Percentiles rank a stretch among this genome's conserved stretches.
phyloP scores from a whole-genome alignment of 192 early-diverging fungal genomes.

The Gaertneriomyces semiglobifer region DNA sequence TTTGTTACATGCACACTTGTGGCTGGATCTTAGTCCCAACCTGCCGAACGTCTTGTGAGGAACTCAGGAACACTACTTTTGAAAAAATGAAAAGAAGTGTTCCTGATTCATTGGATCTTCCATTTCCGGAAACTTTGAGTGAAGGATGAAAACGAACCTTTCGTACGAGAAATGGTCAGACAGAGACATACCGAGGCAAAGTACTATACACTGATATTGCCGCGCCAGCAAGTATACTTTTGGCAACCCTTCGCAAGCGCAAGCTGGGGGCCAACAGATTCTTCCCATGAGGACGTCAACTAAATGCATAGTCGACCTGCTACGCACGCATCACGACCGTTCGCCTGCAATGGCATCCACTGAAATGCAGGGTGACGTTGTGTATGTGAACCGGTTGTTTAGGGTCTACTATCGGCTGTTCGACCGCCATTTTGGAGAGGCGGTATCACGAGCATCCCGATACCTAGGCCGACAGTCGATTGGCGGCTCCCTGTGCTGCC shows the following conservation, averaged over 20 bases:
- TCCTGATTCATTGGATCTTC: too few species aligned
- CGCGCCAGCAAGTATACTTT: neutral
- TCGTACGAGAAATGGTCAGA: too few species aligned
- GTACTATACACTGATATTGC: too few species aligned
- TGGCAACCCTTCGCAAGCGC: neutral
- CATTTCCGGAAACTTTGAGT: too few species aligned
- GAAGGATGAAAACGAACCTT: too few species aligned
- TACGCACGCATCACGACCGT: neutral
- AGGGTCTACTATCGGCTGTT: neutral
- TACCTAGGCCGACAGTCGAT: neutral
- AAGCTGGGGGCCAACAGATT: neutral
- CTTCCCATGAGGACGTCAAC: neutral
- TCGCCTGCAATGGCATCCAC: neutral
- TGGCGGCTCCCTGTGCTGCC: too few species aligned
- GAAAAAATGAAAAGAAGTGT: too few species aligned
- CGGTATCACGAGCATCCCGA: neutral
- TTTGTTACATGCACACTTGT: too few species aligned
- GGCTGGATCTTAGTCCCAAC: too few species aligned
- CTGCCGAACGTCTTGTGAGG: too few species aligned
- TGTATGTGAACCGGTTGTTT: neutral
- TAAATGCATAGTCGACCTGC: neutral
- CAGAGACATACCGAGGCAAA: too few species aligned
- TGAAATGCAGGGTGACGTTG: neutral
- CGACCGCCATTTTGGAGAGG: slow-evolving; percentile 2
- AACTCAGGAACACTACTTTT: too few species aligned